These are phyloP conservation scores for Grifola frondosa DNA, from an alignment of 1,284 basidiomycete species.

Conservation along the genomic window DNA sequence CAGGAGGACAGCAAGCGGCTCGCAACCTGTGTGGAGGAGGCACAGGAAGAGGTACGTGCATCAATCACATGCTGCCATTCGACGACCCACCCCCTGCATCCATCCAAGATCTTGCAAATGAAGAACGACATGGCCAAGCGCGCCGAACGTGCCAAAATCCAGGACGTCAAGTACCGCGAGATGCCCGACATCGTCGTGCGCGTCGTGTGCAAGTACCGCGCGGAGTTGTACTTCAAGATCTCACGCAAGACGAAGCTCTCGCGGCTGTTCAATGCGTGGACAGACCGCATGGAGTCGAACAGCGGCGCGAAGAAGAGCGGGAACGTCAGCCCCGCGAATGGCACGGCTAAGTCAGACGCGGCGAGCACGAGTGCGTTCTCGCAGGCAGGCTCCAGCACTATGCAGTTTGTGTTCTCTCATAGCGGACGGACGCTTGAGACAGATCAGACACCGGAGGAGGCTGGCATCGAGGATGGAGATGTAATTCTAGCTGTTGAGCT, in stretches of 20 bases:
- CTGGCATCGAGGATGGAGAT: slow-evolving; percentile 79
- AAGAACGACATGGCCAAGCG: slow-evolving; percentile 75
- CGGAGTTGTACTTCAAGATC: slow-evolving; percentile 86
- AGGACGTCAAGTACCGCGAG: slow-evolving; percentile 74
- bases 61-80: slow-evolving; percentile 4
- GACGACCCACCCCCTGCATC: slow-evolving; percentile 9
- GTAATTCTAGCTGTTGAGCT: slow-evolving; percentile 83
- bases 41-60: slow-evolving; percentile 68
- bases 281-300: slow-evolving; percentile 71
- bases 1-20: slow-evolving; percentile 82
- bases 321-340: slow-evolving; percentile 41
- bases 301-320: slow-evolving; percentile 30
- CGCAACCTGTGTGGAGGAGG: slow-evolving; percentile 74
- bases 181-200: slow-evolving; percentile 82
- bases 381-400: slow-evolving; percentile 31
- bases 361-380: slow-evolving; percentile 32
- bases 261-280: slow-evolving; percentile 81
- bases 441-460: slow-evolving; percentile 80
- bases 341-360: slow-evolving; percentile 46
- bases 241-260: slow-evolving; percentile 81
- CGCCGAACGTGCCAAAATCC: slow-evolving; percentile 68
- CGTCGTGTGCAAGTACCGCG: slow-evolving; percentile 81
- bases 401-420: slow-evolving; percentile 79
- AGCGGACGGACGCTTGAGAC: slow-evolving; percentile 71
- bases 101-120: slow-evolving; percentile 65